These are phyloP conservation scores for Phytophthora sp. DNA, from an alignment of 352 stramenopile species.

Conservation along the genomic window DNA sequence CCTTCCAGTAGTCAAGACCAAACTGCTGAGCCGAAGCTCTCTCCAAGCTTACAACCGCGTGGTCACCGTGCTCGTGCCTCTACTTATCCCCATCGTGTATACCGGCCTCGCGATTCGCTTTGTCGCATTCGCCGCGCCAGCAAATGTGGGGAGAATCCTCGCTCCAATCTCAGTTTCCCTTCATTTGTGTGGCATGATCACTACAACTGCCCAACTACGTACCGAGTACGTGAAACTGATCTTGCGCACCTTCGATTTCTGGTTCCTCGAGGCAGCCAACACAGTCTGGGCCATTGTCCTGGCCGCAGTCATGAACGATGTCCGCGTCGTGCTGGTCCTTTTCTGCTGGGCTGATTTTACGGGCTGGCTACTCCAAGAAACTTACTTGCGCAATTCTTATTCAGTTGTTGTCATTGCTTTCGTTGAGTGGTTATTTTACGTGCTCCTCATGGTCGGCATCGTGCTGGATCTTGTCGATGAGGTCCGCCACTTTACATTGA, in stretches of 20 bases:
- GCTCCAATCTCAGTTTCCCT: slow-evolving; percentile 14
- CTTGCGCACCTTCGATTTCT: slow-evolving; percentile 25
- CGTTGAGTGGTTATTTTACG: slow-evolving; percentile 13
- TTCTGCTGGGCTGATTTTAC: slow-evolving; percentile 20
- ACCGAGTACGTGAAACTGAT: slow-evolving; percentile 26
- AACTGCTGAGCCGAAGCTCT: slow-evolving; percentile 9
- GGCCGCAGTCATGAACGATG: slow-evolving; percentile 1
- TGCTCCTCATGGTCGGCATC: slow-evolving; percentile 13
- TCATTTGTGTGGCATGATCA: slow-evolving; percentile 16
- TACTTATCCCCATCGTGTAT: background rate
- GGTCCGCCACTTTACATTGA: slow-evolving; percentile 13
- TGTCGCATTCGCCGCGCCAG: slow-evolving; percentile 6
- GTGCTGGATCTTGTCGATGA: slow-evolving; percentile 11
- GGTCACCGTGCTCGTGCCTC: background rate
- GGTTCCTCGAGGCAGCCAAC: slow-evolving; percentile 20
- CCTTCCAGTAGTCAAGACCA: slow-evolving; percentile 11
- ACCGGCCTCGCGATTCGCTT: slow-evolving; percentile 11
- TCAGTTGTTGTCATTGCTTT: slow-evolving; percentile 7
- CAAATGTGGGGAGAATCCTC: slow-evolving; percentile 8
- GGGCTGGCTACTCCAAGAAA: slow-evolving; percentile 22
- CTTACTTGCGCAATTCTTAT: slow-evolving; percentile 8
- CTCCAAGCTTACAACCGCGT: slow-evolving; percentile 21
- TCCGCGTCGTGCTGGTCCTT: slow-evolving; percentile 11
- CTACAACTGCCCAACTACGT: slow-evolving; percentile 13
- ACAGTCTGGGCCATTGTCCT: slow-evolving; percentile 19